These are phyloP conservation scores for Ogataea siamensis DNA, from an alignment of 805 yeast species.

Conservation along the genomic window DNA sequence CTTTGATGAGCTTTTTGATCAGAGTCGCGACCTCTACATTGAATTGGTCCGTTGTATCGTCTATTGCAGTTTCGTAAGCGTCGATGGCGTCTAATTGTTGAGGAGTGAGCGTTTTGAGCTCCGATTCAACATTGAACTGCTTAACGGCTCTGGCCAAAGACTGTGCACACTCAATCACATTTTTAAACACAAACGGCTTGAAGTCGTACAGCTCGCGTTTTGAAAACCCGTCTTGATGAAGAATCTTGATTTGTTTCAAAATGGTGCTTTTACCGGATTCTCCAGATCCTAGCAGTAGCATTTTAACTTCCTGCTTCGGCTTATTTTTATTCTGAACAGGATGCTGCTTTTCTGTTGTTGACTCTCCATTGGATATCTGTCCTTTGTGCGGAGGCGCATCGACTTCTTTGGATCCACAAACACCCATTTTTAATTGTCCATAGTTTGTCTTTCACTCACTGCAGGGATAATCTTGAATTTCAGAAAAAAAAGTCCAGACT, in stretches of 20 bases:
- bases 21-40: conserved; percentile 48
- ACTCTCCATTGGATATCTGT: conserved; percentile 1
- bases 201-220: conserved; percentile 71
- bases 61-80: conserved; percentile 49
- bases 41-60: conserved; percentile 47
- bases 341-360: background rate
- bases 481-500: conserved; percentile 1
- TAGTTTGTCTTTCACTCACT: conserved; percentile 3
- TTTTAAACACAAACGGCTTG: conserved; percentile 75
- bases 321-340: conserved; percentile 8
- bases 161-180: conserved; percentile 73
- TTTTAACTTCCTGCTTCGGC: conserved; percentile 56
- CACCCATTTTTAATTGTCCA: conserved; percentile 23
- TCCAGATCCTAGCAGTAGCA: conserved; percentile 83
- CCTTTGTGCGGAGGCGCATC: background rate
- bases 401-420: conserved; percentile 30
- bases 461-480: background rate
- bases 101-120: conserved; percentile 33
- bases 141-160: conserved; percentile 65
- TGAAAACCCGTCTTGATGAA: conserved; percentile 69
- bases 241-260: conserved; percentile 76
- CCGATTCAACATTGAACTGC: conserved; percentile 42
- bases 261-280: conserved; percentile 82
- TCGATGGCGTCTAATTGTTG: conserved; percentile 44
- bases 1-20: conserved; percentile 52